These are phyloP conservation scores for Starmerella roubikii DNA, from an alignment of 805 yeast genomes.

Conservation along the genomic window DNA sequence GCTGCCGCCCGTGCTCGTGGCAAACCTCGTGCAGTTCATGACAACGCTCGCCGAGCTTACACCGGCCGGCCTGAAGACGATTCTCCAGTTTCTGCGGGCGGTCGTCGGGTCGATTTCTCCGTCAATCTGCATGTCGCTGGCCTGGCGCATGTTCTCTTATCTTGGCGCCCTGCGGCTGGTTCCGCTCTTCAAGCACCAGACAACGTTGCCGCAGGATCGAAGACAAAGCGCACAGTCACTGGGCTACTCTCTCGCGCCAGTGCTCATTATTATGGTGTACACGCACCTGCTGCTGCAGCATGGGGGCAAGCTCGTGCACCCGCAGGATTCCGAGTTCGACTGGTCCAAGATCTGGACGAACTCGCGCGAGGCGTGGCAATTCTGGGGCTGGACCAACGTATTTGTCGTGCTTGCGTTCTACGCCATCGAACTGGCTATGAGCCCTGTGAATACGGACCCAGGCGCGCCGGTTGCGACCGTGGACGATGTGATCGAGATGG, in stretches of 20 bases:
- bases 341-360: conserved; percentile 27
- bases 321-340: not conserved
- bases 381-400: conserved; percentile 96
- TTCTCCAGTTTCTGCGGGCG: conserved; percentile 33
- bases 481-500: conserved; percentile 12
- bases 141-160: conserved; percentile 75
- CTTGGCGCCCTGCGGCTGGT: conserved; percentile 85
- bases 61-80: conserved; percentile 30
- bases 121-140: conserved; percentile 66
- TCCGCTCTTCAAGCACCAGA: conserved; percentile 41
- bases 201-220: conserved; percentile 5
- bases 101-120: conserved; percentile 57
- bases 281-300: conserved; percentile 88
- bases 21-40: conserved; percentile 27
- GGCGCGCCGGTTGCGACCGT: conserved; percentile 5
- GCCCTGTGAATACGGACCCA: conserved; percentile 6
- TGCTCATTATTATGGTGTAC: conserved; percentile 87
- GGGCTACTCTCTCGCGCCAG: conserved; percentile 81
- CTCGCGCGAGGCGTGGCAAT: conserved; percentile 56
- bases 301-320: conserved; percentile 20
- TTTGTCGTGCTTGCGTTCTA: conserved; percentile 67
- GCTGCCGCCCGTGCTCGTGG: conserved; percentile 29
- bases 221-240: conserved; percentile 22
- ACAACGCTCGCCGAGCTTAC: conserved; percentile 28
- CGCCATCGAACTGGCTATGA: conserved; percentile 46